These are phyloP conservation scores for Kodamaea anthophila DNA, from an alignment of 1,139 yeast species.

Conservation along the genomic window DNA sequence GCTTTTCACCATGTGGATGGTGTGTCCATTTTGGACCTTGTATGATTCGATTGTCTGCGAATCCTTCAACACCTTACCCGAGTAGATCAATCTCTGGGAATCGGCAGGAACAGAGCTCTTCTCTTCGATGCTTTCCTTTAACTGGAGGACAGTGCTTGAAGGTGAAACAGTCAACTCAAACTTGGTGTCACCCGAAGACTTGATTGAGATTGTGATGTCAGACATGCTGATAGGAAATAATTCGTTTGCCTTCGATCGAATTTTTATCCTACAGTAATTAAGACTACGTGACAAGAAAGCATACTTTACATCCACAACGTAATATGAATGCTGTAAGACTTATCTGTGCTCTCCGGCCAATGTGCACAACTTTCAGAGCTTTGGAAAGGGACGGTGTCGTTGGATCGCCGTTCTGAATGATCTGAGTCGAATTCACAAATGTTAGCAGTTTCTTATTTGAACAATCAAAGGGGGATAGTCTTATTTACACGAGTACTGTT, in stretches of 20 bases:
- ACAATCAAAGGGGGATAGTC: no score
- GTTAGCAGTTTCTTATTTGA: no score
- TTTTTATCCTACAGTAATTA: no score
- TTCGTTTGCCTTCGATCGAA: constrained; percentile 3
- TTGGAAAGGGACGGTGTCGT: no score
- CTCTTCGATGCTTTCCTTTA: constrained; percentile 60
- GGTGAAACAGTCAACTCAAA: constrained; percentile 57
- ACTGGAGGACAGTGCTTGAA: constrained; percentile 53
- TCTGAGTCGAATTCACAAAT: no score
- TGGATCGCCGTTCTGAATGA: no score
- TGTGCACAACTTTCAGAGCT: no score
- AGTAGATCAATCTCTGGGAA: constrained; percentile 82
- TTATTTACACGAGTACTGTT: no score
- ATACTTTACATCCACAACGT: no score
- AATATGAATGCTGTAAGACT: no score
- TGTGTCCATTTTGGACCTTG: constrained; percentile 80
- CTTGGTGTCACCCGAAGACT: constrained; percentile 73
- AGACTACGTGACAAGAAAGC: no score
- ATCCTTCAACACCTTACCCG: constrained; percentile 91
- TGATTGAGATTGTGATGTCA: constrained; percentile 26
- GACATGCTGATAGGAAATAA: constrained; percentile 13
- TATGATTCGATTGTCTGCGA: constrained; percentile 66
- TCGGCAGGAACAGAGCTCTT: constrained; percentile 62
- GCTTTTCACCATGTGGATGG: constrained; percentile 81
- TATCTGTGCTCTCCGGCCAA: no score